These are phyloP conservation scores for Daldinia sp. DNA, from an alignment of 2,329 filamentous ascomycete genomes.

Conservation along the genomic window DNA sequence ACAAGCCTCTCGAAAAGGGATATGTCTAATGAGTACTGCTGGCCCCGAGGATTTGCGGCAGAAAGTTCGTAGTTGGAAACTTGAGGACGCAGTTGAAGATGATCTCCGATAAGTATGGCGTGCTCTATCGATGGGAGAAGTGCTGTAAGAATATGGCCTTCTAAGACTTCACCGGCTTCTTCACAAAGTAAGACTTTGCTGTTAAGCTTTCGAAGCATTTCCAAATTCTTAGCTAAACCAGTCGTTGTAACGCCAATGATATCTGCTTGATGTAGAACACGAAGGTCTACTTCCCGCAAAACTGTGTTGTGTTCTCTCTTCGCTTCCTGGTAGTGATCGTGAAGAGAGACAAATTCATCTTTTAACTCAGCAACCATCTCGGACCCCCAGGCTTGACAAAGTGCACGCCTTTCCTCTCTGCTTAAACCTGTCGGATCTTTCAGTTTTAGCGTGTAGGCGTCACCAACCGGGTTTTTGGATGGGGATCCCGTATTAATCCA, in stretches of 20 bases:
- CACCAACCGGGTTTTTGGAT: background rate
- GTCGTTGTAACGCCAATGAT: constrained; percentile 69
- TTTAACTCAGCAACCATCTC: constrained; percentile 8
- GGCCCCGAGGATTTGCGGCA: constrained; percentile 56
- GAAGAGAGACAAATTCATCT: constrained; percentile 26
- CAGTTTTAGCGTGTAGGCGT: background rate
- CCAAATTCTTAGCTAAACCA: constrained; percentile 61
- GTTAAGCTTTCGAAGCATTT: constrained; percentile 56
- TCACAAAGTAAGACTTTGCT: constrained; percentile 66
- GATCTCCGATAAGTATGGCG: constrained; percentile 69
- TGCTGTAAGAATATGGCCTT: constrained; percentile 35
- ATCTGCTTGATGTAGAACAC: constrained; percentile 50
- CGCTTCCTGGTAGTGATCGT: constrained; percentile 13
- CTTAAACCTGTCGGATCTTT: constrained; percentile 6
- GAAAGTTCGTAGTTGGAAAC: constrained; percentile 63
- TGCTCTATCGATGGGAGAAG: constrained; percentile 50
- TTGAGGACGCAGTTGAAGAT: constrained; percentile 67
- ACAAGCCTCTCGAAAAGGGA: constrained; percentile 69
- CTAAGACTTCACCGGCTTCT: constrained; percentile 38
- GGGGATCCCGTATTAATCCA: constrained; percentile 14
- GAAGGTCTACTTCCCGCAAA: constrained; percentile 42
- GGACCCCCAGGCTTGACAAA: constrained; percentile 15
- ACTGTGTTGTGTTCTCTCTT: constrained; percentile 8
- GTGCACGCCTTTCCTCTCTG: constrained; percentile 8
- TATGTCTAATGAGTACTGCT: constrained; percentile 63